These are phyloP conservation scores for Sugiyamaella pinicola DNA, from an alignment of 1,139 yeast genomes.

Conservation along the genomic window DNA sequence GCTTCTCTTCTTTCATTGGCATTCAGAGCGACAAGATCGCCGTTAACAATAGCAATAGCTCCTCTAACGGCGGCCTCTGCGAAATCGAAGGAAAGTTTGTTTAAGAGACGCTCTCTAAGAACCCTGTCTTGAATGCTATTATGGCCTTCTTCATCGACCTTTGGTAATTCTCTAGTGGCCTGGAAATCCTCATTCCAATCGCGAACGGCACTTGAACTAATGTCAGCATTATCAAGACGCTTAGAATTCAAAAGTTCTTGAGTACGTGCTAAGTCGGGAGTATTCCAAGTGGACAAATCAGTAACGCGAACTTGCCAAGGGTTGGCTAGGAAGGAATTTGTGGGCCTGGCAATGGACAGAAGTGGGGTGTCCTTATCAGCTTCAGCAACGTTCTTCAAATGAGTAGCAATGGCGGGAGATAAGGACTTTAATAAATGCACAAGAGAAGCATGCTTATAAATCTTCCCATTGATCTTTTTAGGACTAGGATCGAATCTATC, in stretches of 20 bases:
- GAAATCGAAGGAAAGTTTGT: conserved; percentile 77
- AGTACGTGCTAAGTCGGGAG: conserved; percentile 64
- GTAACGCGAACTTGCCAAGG: conserved; percentile 71
- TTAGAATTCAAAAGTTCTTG: conserved; percentile 44
- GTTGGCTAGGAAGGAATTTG: conserved; percentile 58
- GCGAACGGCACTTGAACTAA: conserved; percentile 44
- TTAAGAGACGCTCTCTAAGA: conserved; percentile 72
- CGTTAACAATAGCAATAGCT: conserved; percentile 73
- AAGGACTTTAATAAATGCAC: conserved; percentile 54
- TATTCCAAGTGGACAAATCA: conserved; percentile 32
- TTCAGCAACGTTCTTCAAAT: conserved; percentile 48
- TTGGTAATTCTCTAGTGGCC: conserved; percentile 71
- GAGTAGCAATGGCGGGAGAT: conserved; percentile 55
- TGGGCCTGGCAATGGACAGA: conserved; percentile 62
- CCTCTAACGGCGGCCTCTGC: conserved; percentile 75
- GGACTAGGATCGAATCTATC: conserved; percentile 67
- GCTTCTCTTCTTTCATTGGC: conserved; percentile 63
- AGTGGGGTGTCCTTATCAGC: conserved; percentile 52
- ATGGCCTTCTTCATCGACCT: conserved; percentile 31
- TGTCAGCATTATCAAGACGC: conserved; percentile 15
- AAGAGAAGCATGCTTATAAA: conserved; percentile 50
- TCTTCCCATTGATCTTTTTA: conserved; percentile 46
- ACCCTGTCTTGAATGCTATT: conserved; percentile 63
- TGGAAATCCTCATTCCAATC: conserved; percentile 96
- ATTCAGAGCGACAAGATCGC: conserved; percentile 77